phyloP scores from a whole-genome alignment of 2,329 filamentous ascomycete species.

The Penicillium sp. region DNA sequence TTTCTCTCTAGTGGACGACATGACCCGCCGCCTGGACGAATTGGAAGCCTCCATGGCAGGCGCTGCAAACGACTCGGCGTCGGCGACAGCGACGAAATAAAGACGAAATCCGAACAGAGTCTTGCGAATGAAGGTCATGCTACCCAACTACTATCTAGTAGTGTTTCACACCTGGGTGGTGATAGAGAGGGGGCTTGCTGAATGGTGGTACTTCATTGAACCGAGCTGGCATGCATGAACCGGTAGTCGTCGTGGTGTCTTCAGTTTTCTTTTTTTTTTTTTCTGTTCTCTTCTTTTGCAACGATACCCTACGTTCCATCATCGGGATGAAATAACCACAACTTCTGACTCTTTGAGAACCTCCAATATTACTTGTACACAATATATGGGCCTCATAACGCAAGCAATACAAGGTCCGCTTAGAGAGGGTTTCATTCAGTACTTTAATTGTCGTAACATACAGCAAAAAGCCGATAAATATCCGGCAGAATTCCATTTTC shows the following conservation, averaged over 20 bases:
- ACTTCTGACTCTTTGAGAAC: neutral
- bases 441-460: slow-evolving; percentile 15
- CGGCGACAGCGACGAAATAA: slow-evolving; percentile 23
- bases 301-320: slow-evolving; percentile 26
- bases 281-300: slow-evolving; percentile 9
- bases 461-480: slow-evolving; percentile 10
- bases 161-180: neutral
- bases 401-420: slow-evolving; percentile 1
- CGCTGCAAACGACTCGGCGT: slow-evolving; percentile 45
- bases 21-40: slow-evolving; percentile 83
- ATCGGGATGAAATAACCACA: neutral
- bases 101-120: neutral
- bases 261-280: slow-evolving; percentile 4
- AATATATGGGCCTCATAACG: slow-evolving; percentile 3
- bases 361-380: slow-evolving; percentile 1
- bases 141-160: neutral
- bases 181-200: neutral
- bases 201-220: neutral
- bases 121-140: neutral
- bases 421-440: neutral
- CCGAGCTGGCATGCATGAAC: neutral
- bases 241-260: neutral
- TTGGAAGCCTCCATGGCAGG: slow-evolving; percentile 74
- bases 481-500: slow-evolving; percentile 1
- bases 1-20: slow-evolving; percentile 78